These are phyloP conservation scores for Colletotrichum echinochloae DNA, from an alignment of 2,329 filamentous ascomycete genomes.

Conservation along the genomic window DNA sequence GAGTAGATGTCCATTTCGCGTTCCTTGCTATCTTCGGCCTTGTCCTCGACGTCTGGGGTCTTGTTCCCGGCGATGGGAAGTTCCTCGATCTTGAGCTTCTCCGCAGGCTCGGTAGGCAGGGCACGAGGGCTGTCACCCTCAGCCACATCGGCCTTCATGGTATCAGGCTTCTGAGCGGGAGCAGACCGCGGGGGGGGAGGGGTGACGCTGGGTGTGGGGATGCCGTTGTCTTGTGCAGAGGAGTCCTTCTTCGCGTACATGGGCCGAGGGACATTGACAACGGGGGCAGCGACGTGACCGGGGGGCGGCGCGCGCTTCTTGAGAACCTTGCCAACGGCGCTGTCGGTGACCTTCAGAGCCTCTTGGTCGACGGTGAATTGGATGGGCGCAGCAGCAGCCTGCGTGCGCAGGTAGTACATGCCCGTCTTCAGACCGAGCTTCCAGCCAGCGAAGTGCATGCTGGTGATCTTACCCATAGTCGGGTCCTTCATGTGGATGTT, in stretches of 20 bases:
- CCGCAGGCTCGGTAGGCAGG: conserved; percentile 77
- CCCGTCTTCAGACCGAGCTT: conserved; percentile 99
- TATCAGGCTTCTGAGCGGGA: conserved; percentile 68
- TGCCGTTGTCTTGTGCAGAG: conserved; percentile 64
- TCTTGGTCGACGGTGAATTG: conserved; percentile 99
- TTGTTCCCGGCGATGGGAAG: conserved; percentile 66
- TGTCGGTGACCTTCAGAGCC: conserved; percentile 88
- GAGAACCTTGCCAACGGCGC: conserved; percentile 73
- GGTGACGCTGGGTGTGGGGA: conserved; percentile 77
- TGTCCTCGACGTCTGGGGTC: conserved; percentile 77
- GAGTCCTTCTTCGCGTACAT: conserved; percentile 70
- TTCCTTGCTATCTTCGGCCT: conserved; percentile 75
- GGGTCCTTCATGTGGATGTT: conserved; percentile 99
- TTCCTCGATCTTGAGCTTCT: conserved; percentile 73
- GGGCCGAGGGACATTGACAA: conserved; percentile 72
- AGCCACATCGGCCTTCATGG: conserved; percentile 81
- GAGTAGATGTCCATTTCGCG: conserved; percentile 95
- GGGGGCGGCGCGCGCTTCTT: conserved; percentile 78
- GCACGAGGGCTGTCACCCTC: conserved; percentile 85
- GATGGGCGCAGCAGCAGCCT: conserved; percentile 95
- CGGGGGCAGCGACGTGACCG: conserved; percentile 66
- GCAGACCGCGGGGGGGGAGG: conserved; percentile 70
- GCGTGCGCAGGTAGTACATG: conserved; percentile 99
- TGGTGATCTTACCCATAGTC: conserved; percentile 99
- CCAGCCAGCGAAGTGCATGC: conserved; percentile 99